phyloP scores from a whole-genome alignment of 108 stramenopile genomes.

The Cyclotella baltica region DNA sequence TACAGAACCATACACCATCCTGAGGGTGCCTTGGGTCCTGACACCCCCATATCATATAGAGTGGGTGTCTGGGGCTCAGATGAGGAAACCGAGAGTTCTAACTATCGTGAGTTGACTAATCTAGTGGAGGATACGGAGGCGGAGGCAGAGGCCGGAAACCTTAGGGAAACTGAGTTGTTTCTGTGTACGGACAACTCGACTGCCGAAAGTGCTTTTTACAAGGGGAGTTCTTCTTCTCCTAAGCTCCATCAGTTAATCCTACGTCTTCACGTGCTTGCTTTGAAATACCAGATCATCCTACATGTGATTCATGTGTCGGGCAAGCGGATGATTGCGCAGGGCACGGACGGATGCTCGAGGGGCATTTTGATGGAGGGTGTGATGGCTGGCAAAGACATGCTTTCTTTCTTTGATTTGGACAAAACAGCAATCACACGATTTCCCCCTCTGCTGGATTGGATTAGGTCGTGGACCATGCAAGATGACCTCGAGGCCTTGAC shows the following conservation, averaged over 20 bases:
- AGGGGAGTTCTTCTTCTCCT: conserved; percentile 29
- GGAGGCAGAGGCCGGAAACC: conserved; percentile 1
- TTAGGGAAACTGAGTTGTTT: conserved; percentile 41
- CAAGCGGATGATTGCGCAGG: conserved; percentile 30
- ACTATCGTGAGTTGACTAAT: conserved; percentile 14
- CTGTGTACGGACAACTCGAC: conserved; percentile 60
- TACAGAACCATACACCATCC: neutral
- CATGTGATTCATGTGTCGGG: conserved; percentile 37
- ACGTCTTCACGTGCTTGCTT: neutral
- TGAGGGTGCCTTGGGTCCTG: neutral
- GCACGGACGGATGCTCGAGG: conserved; percentile 34
- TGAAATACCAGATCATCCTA: neutral
- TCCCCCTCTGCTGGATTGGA: conserved; percentile 30
- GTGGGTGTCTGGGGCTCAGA: conserved; percentile 1
- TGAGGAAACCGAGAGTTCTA: conserved; percentile 15
- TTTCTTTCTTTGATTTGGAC: neutral
- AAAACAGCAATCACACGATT: conserved; percentile 25
- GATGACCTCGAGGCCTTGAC: neutral
- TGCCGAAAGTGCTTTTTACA: conserved; percentile 36
- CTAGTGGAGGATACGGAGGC: conserved; percentile 27
- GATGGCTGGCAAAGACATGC: conserved; percentile 17
- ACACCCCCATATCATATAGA: neutral
- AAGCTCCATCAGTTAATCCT: conserved; percentile 16
- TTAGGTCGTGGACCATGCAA: neutral
- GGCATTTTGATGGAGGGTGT: conserved; percentile 22